Base-by-base conservation (phyloP, 768 basidiomycete genomes). In the Lyophyllum shimeji region DNA sequence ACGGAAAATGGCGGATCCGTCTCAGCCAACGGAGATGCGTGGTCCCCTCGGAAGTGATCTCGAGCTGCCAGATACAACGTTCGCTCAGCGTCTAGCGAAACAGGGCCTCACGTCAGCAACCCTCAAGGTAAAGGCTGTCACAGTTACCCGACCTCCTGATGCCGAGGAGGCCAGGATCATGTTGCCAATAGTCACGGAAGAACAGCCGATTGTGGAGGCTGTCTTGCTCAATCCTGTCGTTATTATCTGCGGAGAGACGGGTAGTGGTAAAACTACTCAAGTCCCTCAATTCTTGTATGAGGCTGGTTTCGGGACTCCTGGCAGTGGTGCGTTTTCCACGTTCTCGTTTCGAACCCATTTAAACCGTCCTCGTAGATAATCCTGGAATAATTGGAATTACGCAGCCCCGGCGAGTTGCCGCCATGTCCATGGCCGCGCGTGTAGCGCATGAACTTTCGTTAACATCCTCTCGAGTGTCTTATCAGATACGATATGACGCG, bases 271-370 rank as follows among this genome's bases (percentile, higher is more conserved):
- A 75, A 98, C 97, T 1, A 99, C 97, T 0, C 97, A 98, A 69
- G 86, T 98, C 7, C 97, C 97, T 11, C 97, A 98, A 69, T 98
- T 98, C 72, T 77, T 99, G n/a, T 98, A 89, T 58, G 97, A 99
- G 69, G 93, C 91, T 20, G 97, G 97, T 0, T 98, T 95, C 67
- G 97, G 96, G 1, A 82, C 83, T 46, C 78, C 85, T 7, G 85
- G 79, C 15, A 91, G 90, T 65, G 93, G 95, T 95, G 67, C 52
- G 81, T 9, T 60, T 17, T 21, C 9, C 21, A 31, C 18, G 21
- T 57, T 50, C 27, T 7, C 27, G 25, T 29, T 43, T 23, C 18
- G 45, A 17, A 24, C 52, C 62, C 42, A 39, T 57, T 47, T n/a
- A 24, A 17, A 57, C 13, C 51, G 1, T 13, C 21, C 42, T 37